Percentiles rank a stretch among this genome's conserved stretches.
Evolutionary conservation across 495 filamentous ascomycete species (phyloP).

Genomic region (Tetracladium setigerum): DNA sequence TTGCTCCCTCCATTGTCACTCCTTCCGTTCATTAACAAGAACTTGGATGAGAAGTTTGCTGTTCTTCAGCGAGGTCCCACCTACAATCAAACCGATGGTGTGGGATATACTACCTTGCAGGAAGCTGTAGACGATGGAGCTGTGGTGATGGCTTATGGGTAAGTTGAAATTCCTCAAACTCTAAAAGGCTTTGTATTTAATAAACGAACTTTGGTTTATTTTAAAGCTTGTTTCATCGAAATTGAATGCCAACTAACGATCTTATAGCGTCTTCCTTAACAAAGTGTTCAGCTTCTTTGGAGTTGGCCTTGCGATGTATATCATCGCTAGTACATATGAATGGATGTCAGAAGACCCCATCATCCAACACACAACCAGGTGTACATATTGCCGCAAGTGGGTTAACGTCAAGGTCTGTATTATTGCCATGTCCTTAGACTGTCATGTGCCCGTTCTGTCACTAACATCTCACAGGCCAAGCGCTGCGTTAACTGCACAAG

Average conservation of each 20-base stretch:
- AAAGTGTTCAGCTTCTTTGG: slow-evolving; percentile 57
- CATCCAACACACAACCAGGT: slow-evolving; percentile 63
- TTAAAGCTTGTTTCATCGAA: neutral
- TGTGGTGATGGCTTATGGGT: slow-evolving; percentile 66
- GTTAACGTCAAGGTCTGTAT: slow-evolving; percentile 55
- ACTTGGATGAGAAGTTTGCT: slow-evolving; percentile 71
- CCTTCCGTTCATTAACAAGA: slow-evolving; percentile 59
- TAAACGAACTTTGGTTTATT: too few relatives aligned
- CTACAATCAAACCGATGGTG: slow-evolving; percentile 30
- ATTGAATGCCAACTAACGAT: too few relatives aligned
- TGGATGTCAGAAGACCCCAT: slow-evolving; percentile 53
- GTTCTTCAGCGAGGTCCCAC: slow-evolving; percentile 48
- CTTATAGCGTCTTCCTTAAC: slow-evolving; percentile 53
- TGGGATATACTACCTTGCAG: slow-evolving; percentile 61
- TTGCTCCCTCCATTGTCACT: slow-evolving; percentile 62
- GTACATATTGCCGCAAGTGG: slow-evolving; percentile 62
- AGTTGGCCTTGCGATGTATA: slow-evolving; percentile 59
- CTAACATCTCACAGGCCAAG: slow-evolving; percentile 34
- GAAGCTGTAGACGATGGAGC: slow-evolving; percentile 65
- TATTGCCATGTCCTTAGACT: neutral
- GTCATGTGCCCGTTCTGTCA: neutral
- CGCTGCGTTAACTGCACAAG: slow-evolving; percentile 68
- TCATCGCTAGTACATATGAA: slow-evolving; percentile 58
- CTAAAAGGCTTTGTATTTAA: slow-evolving; percentile 1
- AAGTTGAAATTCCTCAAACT: slow-evolving; percentile 12